Conservation (phyloP, 768 basidiomycete genomes). For the Termitomyces sp. region DNA sequence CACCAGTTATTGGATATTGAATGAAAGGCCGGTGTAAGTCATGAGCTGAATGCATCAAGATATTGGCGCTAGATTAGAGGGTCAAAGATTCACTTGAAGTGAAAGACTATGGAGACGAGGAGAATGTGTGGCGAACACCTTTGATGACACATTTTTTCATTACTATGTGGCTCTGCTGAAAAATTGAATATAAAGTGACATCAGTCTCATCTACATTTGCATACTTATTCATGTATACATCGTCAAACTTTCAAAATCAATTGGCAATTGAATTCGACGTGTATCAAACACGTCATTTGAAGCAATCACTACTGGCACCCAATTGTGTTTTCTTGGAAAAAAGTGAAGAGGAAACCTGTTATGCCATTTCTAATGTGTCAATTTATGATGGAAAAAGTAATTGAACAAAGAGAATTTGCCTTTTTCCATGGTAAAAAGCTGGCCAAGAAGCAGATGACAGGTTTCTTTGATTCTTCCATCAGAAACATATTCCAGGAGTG, state of each 20-base stretch:
- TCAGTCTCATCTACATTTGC: not conserved
- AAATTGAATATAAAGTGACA: not conserved
- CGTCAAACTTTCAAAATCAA: not conserved
- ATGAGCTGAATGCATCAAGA: not conserved
- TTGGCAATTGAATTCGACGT: not conserved
- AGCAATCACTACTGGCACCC: no score
- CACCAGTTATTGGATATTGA: not conserved
- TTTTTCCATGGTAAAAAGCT: no score
- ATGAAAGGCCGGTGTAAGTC: not conserved
- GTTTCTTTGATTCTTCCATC: no score
- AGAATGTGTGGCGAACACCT: not conserved
- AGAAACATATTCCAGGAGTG: no score
- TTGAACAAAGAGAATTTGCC: no score
- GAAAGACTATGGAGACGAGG: not conserved
- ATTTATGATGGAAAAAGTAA: no score
- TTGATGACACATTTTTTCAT: not conserved
- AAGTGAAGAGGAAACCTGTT: no score
- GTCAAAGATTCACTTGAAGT: not conserved
- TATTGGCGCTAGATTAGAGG: not conserved
- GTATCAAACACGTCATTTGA: not conserved
- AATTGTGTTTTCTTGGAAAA: no score
- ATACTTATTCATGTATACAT: not conserved
- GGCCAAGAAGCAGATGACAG: no score
- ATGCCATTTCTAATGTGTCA: no score
- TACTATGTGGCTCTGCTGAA: not conserved